Percentiles rank a stretch among this genome's conserved stretches.
phyloP scores from a whole-genome alignment of 768 basidiomycete genomes.

The Agaricus subrufescens region DNA sequence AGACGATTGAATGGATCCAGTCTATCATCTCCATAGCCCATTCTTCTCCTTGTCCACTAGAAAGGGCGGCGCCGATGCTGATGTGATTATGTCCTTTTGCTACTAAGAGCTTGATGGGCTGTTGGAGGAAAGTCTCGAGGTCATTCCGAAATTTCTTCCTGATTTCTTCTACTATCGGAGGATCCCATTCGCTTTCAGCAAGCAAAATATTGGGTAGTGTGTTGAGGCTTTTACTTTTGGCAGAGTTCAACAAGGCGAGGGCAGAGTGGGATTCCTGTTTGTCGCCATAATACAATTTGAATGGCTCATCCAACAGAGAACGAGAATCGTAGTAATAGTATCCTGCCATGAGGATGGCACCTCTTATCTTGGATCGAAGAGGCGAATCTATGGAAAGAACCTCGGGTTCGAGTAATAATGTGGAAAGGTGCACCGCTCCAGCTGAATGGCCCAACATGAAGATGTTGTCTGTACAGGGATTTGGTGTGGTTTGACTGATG shows the following conservation, averaged over 20 bases:
- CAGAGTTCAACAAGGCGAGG: slow-evolving; percentile 23
- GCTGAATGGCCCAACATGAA: slow-evolving; percentile 61
- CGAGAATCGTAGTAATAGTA: slow-evolving; percentile 30
- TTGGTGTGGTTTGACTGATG: slow-evolving; percentile 20
- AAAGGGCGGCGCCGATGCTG: slow-evolving; percentile 45
- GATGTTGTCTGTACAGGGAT: slow-evolving; percentile 36
- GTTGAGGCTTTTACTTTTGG: slow-evolving; percentile 17
- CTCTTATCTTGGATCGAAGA: slow-evolving; percentile 35
- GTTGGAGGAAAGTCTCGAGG: slow-evolving; percentile 30
- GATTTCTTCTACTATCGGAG: slow-evolving; percentile 33
- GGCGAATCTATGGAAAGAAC: slow-evolving; percentile 26
- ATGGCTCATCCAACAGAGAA: slow-evolving; percentile 16
- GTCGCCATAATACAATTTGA: slow-evolving; percentile 24
- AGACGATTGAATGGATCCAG: slow-evolving; percentile 24
- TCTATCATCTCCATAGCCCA: slow-evolving; percentile 49
- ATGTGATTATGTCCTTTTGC: slow-evolving; percentile 60
- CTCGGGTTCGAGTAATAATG: slow-evolving; percentile 35
- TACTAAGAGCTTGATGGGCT: slow-evolving; percentile 28
- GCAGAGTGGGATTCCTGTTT: neutral
- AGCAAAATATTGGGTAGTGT: slow-evolving; percentile 43
- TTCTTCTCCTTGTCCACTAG: slow-evolving; percentile 54
- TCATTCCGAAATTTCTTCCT: slow-evolving; percentile 33
- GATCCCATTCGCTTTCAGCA: slow-evolving; percentile 51
- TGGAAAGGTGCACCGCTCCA: slow-evolving; percentile 46
- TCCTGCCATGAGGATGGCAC: slow-evolving; percentile 41